Evolutionary conservation across 2,329 filamentous ascomycete species (phyloP), one percentile per base, ranked within the genome.

Genomic region (Hortaea sp.): DNA sequence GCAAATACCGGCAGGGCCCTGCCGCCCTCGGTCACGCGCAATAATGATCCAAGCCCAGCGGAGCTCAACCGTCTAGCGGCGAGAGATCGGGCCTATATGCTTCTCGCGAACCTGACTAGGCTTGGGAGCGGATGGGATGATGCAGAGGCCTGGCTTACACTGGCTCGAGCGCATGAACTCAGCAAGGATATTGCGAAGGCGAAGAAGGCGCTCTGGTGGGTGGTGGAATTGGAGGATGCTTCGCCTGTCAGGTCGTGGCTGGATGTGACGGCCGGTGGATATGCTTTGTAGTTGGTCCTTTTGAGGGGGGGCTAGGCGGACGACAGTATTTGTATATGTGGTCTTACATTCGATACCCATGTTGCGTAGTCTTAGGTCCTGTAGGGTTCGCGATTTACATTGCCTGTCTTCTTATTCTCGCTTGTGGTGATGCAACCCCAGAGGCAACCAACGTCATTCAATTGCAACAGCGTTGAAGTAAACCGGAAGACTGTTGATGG

Each of bases 201-300:
- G 10, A 94, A 89, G 69, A 85, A 92, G 56, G 88, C 89, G 40
- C 74, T 97, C 5, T 97, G 92, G 92, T 97, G 90, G 88, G 94
- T 89, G 57, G 85, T 98, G 9, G 88, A 95, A 66, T 73, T 98
- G 29, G 92, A 97, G 63, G 90, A 98, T 63, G 81, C 79, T 6
- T 80, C 79, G 53, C 87, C 84, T 0, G 77, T 95, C 41, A 79
- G 92, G 47, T 76, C 78, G 48, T 97, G 90, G 92, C 76, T 73
- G 29, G 81, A 77, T 54, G 74, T 54, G 10, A 44, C 43, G 4
- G 51, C 55, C 9, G 58, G 56, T 29, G 58, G 57, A 31, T 58
- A 59, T 52, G 53, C 53, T 30, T 41, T 62, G 39, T 63, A 27
- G 45, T 7, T 29, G 31, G 30, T 28, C 20, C n/a, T 29, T 20